Percentiles rank a stretch among this genome's conserved stretches.
Conservation (phyloP, 2,329 filamentous ascomycete genomes). For the Didymellaceae sp. region DNA sequence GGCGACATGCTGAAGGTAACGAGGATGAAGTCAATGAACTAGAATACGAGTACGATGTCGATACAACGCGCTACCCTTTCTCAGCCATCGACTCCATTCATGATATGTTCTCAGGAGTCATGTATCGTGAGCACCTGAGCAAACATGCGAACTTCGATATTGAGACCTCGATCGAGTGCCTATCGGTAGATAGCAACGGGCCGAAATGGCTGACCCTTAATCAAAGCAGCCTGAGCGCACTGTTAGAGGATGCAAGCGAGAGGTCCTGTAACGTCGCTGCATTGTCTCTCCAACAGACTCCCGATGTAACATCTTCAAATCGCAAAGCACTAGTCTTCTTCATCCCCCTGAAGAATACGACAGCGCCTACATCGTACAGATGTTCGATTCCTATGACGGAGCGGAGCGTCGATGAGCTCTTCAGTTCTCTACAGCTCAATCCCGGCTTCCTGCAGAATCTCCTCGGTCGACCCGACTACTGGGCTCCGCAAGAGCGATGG, state of each 20-base stretch:
- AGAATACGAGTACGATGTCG: neutral
- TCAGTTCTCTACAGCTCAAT: slow-evolving; percentile 10
- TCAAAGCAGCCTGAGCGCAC: neutral
- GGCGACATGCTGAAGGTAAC: neutral
- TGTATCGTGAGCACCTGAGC: neutral
- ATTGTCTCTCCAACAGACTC: neutral
- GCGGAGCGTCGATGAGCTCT: slow-evolving; percentile 13
- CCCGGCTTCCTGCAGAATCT: slow-evolving; percentile 17
- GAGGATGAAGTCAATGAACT: slow-evolving; percentile 2
- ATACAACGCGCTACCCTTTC: neutral
- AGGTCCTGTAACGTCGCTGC: slow-evolving; percentile 1
- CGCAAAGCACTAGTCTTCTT: neutral
- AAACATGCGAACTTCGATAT: neutral
- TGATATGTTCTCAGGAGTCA: neutral
- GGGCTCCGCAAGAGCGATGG: slow-evolving; percentile 17
- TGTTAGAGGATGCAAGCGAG: neutral
- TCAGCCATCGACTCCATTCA: neutral
- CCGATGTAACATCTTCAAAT: neutral
- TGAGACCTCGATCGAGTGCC: neutral
- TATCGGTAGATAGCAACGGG: neutral
- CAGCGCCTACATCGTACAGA: neutral
- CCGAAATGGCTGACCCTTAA: neutral
- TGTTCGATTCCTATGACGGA: neutral
- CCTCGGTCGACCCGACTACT: slow-evolving; percentile 22
- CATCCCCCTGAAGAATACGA: neutral